These are phyloP conservation scores for Triangularia setosa DNA, from an alignment of 2,329 filamentous ascomycete species.

Conservation along the genomic window DNA sequence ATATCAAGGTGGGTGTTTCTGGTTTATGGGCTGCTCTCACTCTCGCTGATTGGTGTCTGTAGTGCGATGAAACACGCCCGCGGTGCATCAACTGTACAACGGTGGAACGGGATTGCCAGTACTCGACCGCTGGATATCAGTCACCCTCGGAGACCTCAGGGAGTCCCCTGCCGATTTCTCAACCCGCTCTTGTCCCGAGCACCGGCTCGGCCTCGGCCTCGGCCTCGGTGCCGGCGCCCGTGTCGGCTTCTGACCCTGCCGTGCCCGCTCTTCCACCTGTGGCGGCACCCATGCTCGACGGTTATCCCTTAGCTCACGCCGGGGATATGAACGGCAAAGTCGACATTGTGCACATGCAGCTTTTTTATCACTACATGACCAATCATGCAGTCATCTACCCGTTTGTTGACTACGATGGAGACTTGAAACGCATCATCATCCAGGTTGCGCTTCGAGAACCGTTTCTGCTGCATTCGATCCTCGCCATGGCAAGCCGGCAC, in stretches of 20 bases:
- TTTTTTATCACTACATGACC: conserved; percentile 28
- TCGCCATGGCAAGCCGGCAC: conserved; percentile 38
- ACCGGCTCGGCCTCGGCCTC: conserved; percentile 1
- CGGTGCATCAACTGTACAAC: conserved; percentile 31
- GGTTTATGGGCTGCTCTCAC: background rate
- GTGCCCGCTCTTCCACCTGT: background rate
- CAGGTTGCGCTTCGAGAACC: conserved; percentile 27
- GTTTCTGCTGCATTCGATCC: conserved; percentile 37
- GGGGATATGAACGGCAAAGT: conserved; percentile 16
- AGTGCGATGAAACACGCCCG: conserved; percentile 33
- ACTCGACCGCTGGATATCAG: conserved; percentile 14
- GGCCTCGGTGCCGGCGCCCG: background rate
- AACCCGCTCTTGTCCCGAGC: background rate
- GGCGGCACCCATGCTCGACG: conserved; percentile 1
- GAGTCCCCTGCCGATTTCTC: conserved; percentile 8
- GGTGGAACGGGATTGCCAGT: conserved; percentile 28
- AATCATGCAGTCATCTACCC: conserved; percentile 12
- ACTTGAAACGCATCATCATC: conserved; percentile 19
- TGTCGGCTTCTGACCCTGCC: background rate
- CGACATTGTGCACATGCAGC: conserved; percentile 29
- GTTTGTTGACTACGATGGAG: conserved; percentile 4
- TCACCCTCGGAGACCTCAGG: conserved; percentile 12
- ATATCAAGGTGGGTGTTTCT: conserved; percentile 28
- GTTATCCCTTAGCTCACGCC: conserved; percentile 2
- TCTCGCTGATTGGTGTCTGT: background rate